Evolutionary conservation across 192 early-diverging fungal species (phyloP), one percentile per base, ranked within the genome.

Genomic region (Coemansia sp.): DNA sequence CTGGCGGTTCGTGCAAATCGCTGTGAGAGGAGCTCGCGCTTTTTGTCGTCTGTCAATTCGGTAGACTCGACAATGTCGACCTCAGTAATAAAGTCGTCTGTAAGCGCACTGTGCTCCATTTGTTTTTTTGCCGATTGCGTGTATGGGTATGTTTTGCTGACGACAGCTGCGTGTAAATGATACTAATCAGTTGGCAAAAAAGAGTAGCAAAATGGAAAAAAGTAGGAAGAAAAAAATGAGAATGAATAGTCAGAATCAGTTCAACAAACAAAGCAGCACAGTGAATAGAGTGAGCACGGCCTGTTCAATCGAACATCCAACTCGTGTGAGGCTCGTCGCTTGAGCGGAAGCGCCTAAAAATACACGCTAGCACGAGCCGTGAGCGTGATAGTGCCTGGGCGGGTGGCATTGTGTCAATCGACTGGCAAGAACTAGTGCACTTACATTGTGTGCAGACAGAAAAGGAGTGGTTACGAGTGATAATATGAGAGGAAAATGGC

Each of bases 1-100:
- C 90, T 90, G 37, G 88, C 80, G 3, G 90, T 89, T 54, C 87
- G 84, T 10, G 88, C 84, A 68, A 94, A 92, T 6, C 88, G 68
- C 64, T 87, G 87, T 36, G 86, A 89, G 17, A 90, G 76, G 34
- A 83, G 83, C 57, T 80, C 68, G 62, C 62, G 85, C 72, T 91
- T 90, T 41, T 87, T 80, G 63, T 81, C 78, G 54, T 72, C 68
- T 83, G 71, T 24, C 39, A 82, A 66, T 42, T 76, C 72, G n/a
- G 61, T 34, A 11, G 79, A 73, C 70, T 68, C 53, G 61, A 82
- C 69, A 48, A 82, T 76, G 57, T 74, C 79, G 45, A 66, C 34
- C 53, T 82, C 74, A 34, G 61, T 74, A 44, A 65, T 62, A 64
- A 77, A 74, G 48, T 73, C 73, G 66, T 82, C 70, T 17, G 74